These are phyloP conservation scores for Rutstroemia sp. DNA, from an alignment of 2,329 filamentous ascomycete genomes.

Conservation along the genomic window DNA sequence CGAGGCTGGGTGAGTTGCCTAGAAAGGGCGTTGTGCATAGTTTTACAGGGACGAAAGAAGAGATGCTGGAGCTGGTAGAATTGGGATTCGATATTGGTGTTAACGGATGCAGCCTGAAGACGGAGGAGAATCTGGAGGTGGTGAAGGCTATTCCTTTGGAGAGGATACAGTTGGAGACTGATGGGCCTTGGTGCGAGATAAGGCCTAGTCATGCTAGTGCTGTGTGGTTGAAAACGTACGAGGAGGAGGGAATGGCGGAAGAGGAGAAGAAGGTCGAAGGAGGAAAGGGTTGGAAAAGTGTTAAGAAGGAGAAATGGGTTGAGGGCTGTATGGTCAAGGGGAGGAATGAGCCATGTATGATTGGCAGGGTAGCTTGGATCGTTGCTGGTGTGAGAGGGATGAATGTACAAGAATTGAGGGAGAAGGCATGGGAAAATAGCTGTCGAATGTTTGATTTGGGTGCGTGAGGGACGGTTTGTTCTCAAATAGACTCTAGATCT, in stretches of 20 bases:
- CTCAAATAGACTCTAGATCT: background rate
- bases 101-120: constrained; percentile 96
- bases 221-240: constrained; percentile 24
- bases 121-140: constrained; percentile 79
- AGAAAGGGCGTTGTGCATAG: constrained; percentile 83
- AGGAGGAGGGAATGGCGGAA: constrained; percentile 18
- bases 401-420: constrained; percentile 71
- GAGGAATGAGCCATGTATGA: constrained; percentile 85
- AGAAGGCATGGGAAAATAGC: constrained; percentile 80
- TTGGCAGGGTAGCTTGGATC: constrained; percentile 79
- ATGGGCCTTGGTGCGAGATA: constrained; percentile 97
- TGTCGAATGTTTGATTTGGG: constrained; percentile 70
- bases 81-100: constrained; percentile 87
- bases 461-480: constrained; percentile 24
- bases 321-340: constrained; percentile 88
- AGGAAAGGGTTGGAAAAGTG: constrained; percentile 57
- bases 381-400: constrained; percentile 82
- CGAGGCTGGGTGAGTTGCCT: constrained; percentile 57
- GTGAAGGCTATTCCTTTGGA: constrained; percentile 73
- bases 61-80: constrained; percentile 73
- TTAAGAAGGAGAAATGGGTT: constrained; percentile 95
- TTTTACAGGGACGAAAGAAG: constrained; percentile 82
- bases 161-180: constrained; percentile 86
- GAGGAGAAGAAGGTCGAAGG: constrained; percentile 12
- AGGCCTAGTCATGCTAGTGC: constrained; percentile 74